Conservation (phyloP, 139 green algal genomes). For the Haematococcus lacustris region DNA sequence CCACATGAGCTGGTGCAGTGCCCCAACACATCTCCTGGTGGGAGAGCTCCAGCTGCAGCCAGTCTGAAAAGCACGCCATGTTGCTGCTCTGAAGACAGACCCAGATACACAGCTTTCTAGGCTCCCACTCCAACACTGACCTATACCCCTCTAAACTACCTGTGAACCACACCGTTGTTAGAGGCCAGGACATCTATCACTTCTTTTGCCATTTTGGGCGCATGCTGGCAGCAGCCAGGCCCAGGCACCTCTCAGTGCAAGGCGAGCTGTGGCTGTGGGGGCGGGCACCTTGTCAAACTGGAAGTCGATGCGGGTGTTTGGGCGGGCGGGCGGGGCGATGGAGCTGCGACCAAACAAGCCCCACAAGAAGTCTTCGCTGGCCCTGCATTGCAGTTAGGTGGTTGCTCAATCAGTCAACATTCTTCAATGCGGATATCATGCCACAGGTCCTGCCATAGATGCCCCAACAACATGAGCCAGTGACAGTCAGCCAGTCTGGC, state of each 20-base stretch:
- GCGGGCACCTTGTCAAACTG: slow-evolving; percentile 57
- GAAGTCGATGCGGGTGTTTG: slow-evolving; percentile 76
- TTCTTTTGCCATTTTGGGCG: not conserved
- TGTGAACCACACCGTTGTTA: too few species aligned
- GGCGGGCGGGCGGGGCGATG: slow-evolving; percentile 37
- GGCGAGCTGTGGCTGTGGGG: not conserved
- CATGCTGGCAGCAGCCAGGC: not conserved
- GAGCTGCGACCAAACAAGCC: slow-evolving; percentile 69
- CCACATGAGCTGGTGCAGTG: too few species aligned
- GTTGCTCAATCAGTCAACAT: not conserved
- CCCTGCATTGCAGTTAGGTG: slow-evolving; percentile 44
- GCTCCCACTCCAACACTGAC: too few species aligned
- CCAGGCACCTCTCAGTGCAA: not conserved
- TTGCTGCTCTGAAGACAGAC: too few species aligned
- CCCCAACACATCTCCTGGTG: too few species aligned
- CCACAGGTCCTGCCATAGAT: not conserved
- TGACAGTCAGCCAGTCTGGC: not conserved
- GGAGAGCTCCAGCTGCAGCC: too few species aligned
- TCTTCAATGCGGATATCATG: not conserved
- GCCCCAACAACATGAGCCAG: not conserved
- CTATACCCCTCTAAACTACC: too few species aligned
- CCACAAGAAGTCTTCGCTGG: slow-evolving; percentile 13
- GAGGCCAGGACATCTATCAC: not conserved
- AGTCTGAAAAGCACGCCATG: too few species aligned
- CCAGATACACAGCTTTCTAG: too few species aligned